Evolutionary conservation across 2,329 filamentous ascomycete species (phyloP).

Genomic region (Graphilbum sp.): DNA sequence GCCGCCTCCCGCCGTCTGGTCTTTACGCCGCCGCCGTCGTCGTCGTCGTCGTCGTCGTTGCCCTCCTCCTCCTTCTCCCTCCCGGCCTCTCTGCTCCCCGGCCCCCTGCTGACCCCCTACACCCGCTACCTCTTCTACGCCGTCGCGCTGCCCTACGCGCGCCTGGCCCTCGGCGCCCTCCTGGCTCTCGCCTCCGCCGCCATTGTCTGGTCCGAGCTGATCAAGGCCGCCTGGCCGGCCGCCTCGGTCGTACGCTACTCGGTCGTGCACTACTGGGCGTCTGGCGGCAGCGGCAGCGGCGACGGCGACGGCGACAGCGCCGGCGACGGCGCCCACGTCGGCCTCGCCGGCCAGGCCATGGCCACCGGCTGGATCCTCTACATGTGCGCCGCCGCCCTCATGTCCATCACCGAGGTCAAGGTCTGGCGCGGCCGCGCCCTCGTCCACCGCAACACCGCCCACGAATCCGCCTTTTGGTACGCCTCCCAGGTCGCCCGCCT

Average conservation of each 20-base stretch:
- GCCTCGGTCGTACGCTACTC: slow-evolving; percentile 53
- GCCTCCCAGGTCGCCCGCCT: slow-evolving; percentile 82
- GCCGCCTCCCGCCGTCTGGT: slow-evolving; percentile 65
- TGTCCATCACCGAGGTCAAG: slow-evolving; percentile 78
- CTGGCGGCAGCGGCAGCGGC: slow-evolving; percentile 26
- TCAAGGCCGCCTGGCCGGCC: slow-evolving; percentile 64
- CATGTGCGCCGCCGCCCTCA: slow-evolving; percentile 84
- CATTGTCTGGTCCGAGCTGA: slow-evolving; percentile 85
- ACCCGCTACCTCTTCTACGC: slow-evolving; percentile 66
- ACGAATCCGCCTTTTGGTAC: slow-evolving; percentile 93
- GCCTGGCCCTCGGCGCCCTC: slow-evolving; percentile 47
- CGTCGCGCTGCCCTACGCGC: slow-evolving; percentile 52
- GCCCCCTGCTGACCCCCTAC: slow-evolving; percentile 58
- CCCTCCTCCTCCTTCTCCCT: neutral
- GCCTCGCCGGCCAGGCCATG: slow-evolving; percentile 72
- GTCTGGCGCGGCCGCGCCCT: slow-evolving; percentile 95
- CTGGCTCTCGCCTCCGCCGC: slow-evolving; percentile 61
- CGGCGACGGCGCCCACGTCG: slow-evolving; percentile 36
- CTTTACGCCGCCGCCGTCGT: slow-evolving; percentile 44
- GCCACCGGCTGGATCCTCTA: slow-evolving; percentile 84
- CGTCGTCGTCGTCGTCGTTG: slow-evolving; percentile 12
- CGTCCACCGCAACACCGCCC: slow-evolving; percentile 78
- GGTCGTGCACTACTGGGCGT: slow-evolving; percentile 60
- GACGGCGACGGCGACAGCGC: too few species aligned
- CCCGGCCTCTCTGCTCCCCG: slow-evolving; percentile 22